Conservation (phyloP, 768 basidiomycete species). For the Tricholoma flavovirens region DNA sequence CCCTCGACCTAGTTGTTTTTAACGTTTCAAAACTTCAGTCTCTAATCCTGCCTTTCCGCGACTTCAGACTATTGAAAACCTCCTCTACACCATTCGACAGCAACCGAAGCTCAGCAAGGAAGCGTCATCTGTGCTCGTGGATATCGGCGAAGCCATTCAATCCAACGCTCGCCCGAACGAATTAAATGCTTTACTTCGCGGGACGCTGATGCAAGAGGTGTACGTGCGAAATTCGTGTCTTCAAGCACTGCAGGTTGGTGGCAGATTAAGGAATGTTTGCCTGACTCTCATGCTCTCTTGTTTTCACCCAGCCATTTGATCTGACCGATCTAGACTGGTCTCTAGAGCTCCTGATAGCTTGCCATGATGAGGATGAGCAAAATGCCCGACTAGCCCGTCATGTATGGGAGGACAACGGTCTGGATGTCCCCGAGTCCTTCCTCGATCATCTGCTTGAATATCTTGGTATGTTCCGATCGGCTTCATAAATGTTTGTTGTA, state of each 20-base stretch:
- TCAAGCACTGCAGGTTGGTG: conserved; percentile 77
- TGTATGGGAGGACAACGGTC: conserved; percentile 93
- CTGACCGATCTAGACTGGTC: conserved; percentile 94
- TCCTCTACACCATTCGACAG: conserved; percentile 66
- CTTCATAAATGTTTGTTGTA: neutral
- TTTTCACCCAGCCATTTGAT: conserved; percentile 77
- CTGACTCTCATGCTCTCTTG: conserved; percentile 2
- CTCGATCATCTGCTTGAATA: conserved; percentile 53
- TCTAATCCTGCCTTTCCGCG: conserved; percentile 70
- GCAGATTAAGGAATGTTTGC: neutral
- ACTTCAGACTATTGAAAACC: conserved; percentile 54
- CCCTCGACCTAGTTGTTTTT: neutral
- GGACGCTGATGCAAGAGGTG: conserved; percentile 79
- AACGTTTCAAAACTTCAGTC: conserved; percentile 38
- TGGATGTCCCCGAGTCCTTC: conserved; percentile 74
- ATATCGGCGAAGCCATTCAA: conserved; percentile 76
- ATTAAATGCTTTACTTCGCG: conserved; percentile 56
- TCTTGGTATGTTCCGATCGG: conserved; percentile 52
- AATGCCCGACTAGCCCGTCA: conserved; percentile 76
- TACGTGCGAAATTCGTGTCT: conserved; percentile 85
- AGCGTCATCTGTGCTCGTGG: conserved; percentile 73
- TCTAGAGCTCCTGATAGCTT: conserved; percentile 80
- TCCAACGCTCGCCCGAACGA: conserved; percentile 60
- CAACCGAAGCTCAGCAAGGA: conserved; percentile 83
- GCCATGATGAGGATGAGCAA: conserved; percentile 82